These are phyloP conservation scores for Chrysosphaeria jannelii DNA, from an alignment of 2,329 filamentous ascomycete species.

Conservation along the genomic window DNA sequence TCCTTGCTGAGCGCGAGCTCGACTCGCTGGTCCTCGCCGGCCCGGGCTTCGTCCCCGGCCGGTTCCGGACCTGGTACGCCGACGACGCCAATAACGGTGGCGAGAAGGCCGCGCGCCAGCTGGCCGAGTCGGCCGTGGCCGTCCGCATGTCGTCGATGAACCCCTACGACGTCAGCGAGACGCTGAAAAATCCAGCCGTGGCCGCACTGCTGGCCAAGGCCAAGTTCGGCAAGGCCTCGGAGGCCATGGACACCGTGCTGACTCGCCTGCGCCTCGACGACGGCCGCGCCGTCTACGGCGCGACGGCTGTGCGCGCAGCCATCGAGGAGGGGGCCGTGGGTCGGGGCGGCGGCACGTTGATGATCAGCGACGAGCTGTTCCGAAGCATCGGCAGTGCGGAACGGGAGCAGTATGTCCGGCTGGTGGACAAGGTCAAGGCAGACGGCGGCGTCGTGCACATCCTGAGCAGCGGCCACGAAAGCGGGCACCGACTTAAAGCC, in stretches of 20 bases:
- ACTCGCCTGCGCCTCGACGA: slow-evolving; percentile 56
- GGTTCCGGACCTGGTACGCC: slow-evolving; percentile 46
- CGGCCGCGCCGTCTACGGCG: slow-evolving; percentile 71
- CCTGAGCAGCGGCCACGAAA: slow-evolving; percentile 85
- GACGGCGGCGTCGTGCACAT: slow-evolving; percentile 69
- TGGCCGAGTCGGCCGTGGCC: slow-evolving; percentile 33
- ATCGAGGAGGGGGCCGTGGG: slow-evolving; percentile 73
- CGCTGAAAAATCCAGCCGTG: slow-evolving; percentile 56
- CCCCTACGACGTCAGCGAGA: slow-evolving; percentile 62
- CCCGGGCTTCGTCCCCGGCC: slow-evolving; percentile 59
- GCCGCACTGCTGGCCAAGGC: slow-evolving; percentile 52
- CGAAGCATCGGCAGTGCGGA: slow-evolving; percentile 49
- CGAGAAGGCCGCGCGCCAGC: slow-evolving; percentile 37
- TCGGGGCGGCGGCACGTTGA: slow-evolving; percentile 50
- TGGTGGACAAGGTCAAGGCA: slow-evolving; percentile 69
- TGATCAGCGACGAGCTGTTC: slow-evolving; percentile 74
- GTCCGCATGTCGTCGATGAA: slow-evolving; percentile 69
- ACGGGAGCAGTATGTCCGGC: slow-evolving; percentile 48
- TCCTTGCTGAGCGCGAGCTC: too few relatives aligned
- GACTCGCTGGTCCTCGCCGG: slow-evolving; percentile 57
- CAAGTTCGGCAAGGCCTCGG: slow-evolving; percentile 62
- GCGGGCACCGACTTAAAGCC: slow-evolving; percentile 55
- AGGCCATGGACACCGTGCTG: slow-evolving; percentile 60
- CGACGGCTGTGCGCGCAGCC: slow-evolving; percentile 50
- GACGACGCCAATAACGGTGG: slow-evolving; percentile 24